These are phyloP conservation scores for Tolypocladium tropicale DNA, from an alignment of 2,329 filamentous ascomycete genomes.

Conservation along the genomic window DNA sequence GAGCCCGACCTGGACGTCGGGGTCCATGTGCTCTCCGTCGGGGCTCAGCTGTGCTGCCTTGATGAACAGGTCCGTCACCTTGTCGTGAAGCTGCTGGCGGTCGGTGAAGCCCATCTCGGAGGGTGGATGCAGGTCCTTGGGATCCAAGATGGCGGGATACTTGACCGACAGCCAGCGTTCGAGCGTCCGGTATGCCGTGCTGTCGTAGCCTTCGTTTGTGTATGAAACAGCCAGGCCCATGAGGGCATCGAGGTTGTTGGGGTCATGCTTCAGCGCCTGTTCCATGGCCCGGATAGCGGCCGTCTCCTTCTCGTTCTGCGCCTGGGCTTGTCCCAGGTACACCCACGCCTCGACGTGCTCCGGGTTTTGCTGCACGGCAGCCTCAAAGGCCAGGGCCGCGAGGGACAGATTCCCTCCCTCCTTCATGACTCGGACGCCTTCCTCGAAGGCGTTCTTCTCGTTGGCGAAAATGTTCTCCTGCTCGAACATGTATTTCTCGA, in stretches of 20 bases:
- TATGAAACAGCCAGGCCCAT: slow-evolving; percentile 97
- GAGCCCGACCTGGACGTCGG: slow-evolving; percentile 92
- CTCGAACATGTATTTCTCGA: slow-evolving; percentile 92
- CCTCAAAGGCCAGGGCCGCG: slow-evolving; percentile 89
- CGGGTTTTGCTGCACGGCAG: slow-evolving; percentile 82
- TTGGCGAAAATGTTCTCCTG: slow-evolving; percentile 83
- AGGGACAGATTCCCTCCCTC: slow-evolving; percentile 90
- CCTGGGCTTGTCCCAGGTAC: slow-evolving; percentile 81
- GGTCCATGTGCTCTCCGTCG: slow-evolving; percentile 91
- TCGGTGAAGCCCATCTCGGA: slow-evolving; percentile 93
- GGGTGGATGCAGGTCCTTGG: slow-evolving; percentile 59
- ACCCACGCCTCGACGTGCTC: slow-evolving; percentile 90
- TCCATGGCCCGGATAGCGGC: slow-evolving; percentile 91
- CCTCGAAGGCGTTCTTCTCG: slow-evolving; percentile 76
- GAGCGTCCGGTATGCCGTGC: slow-evolving; percentile 87
- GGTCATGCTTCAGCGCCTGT: slow-evolving; percentile 79
- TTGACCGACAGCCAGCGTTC: slow-evolving; percentile 96
- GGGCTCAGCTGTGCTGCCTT: slow-evolving; percentile 85
- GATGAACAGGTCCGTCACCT: slow-evolving; percentile 86
- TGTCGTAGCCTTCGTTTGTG: slow-evolving; percentile 98
- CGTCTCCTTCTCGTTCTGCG: slow-evolving; percentile 97
- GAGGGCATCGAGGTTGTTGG: slow-evolving; percentile 75
- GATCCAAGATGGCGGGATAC: slow-evolving; percentile 74
- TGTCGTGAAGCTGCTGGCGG: slow-evolving; percentile 77
- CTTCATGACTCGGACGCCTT: slow-evolving; percentile 86